Conservation (phyloP, 2,329 filamentous ascomycete species). For the Sclerotinia sclerotiorum region DNA sequence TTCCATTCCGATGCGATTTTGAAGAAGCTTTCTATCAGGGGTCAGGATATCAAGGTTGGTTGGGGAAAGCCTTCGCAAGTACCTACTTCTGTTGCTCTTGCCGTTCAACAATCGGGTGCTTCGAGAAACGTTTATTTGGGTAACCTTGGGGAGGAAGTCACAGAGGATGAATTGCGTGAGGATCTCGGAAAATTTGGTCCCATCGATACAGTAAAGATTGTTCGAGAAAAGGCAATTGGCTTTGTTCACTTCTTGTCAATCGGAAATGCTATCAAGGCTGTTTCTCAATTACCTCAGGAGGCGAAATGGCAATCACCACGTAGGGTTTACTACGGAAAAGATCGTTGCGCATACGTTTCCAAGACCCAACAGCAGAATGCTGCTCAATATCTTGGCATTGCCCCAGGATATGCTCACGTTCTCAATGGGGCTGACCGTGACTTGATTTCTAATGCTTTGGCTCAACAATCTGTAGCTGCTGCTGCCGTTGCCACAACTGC, state of each 20-base stretch:
- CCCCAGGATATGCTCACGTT: conserved; percentile 93
- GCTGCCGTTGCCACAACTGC: conserved; percentile 95
- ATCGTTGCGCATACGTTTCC: conserved; percentile 95
- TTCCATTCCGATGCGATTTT: conserved; percentile 99
- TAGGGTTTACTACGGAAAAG: conserved; percentile 98
- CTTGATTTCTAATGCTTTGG: conserved; percentile 91
- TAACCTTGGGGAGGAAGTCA: conserved; percentile 85
- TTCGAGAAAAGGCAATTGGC: conserved; percentile 95
- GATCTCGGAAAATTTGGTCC: conserved; percentile 95
- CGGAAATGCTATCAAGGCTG: conserved; percentile 96
- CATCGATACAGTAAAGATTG: conserved; percentile 96
- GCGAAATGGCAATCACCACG: conserved; percentile 94
- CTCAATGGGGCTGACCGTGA: conserved; percentile 95
- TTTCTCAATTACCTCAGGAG: conserved; percentile 93
- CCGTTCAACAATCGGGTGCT: conserved; percentile 94
- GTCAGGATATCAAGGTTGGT: conserved; percentile 98
- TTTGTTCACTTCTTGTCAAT: conserved; percentile 98
- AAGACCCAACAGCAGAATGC: conserved; percentile 99
- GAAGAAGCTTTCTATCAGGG: conserved; percentile 98
- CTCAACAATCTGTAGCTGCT: conserved; percentile 95
- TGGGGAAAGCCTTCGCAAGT: conserved; percentile 99
- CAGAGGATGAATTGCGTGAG: conserved; percentile 89
- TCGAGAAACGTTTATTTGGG: conserved; percentile 97
- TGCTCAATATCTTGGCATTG: conserved; percentile 95
- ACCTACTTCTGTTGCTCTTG: conserved; percentile 93